Conservation (phyloP, 2,329 filamentous ascomycete genomes). For the Chalara sp. region DNA sequence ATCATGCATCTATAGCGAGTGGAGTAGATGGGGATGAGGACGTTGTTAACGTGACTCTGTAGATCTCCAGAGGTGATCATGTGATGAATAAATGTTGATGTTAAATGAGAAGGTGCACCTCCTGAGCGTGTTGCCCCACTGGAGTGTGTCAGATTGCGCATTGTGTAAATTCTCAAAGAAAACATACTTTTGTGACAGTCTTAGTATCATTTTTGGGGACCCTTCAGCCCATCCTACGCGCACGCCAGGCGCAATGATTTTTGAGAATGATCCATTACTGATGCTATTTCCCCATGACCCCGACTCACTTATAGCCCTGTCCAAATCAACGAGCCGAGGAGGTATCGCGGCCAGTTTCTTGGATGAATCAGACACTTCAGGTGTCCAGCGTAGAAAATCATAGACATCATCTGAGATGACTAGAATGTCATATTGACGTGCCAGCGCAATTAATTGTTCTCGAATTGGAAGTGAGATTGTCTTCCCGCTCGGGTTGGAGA, state of each 20-base stretch:
- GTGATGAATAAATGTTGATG: slow-evolving; percentile 32
- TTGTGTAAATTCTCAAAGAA: not conserved
- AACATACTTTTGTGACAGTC: slow-evolving; percentile 41
- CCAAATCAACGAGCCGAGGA: slow-evolving; percentile 52
- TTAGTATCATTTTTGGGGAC: slow-evolving; percentile 48
- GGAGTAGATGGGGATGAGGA: slow-evolving; percentile 49
- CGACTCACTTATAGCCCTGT: slow-evolving; percentile 46
- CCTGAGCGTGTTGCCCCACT: slow-evolving; percentile 23
- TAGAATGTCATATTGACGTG: slow-evolving; percentile 57
- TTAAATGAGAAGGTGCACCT: slow-evolving; percentile 23
- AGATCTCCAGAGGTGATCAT: slow-evolving; percentile 46
- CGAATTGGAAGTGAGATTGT: slow-evolving; percentile 54
- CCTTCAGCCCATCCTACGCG: slow-evolving; percentile 59
- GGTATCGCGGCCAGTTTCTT: slow-evolving; percentile 31
- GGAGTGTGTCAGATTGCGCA: slow-evolving; percentile 12
- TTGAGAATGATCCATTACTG: slow-evolving; percentile 63
- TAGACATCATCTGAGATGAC: slow-evolving; percentile 67
- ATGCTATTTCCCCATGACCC: slow-evolving; percentile 57
- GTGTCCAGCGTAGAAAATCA: slow-evolving; percentile 57
- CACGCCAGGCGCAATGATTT: slow-evolving; percentile 55
- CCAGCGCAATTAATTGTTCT: slow-evolving; percentile 50
- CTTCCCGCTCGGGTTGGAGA: slow-evolving; percentile 61
- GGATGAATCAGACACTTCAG: slow-evolving; percentile 4
- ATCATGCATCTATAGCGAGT: slow-evolving; percentile 19
- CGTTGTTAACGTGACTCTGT: slow-evolving; percentile 43